Evolutionary conservation across 768 basidiomycete species (phyloP).

Genomic region (Naganishia vishniacii): DNA sequence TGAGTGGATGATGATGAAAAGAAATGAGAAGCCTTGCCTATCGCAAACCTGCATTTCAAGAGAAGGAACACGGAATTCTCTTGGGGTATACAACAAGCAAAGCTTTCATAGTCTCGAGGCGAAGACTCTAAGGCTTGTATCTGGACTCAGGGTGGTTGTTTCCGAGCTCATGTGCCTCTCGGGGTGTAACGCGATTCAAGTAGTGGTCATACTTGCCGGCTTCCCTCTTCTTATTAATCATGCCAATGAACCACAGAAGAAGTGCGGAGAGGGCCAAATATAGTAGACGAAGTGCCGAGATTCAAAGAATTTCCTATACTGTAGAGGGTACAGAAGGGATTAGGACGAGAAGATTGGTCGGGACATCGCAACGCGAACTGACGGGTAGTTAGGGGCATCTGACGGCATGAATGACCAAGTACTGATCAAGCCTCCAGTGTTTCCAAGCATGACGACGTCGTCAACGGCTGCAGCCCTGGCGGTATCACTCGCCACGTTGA

Average conservation of each 20-base stretch:
- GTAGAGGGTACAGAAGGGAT: not conserved
- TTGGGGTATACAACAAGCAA: not conserved
- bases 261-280: not conserved
- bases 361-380: not conserved
- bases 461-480: constrained; percentile 29
- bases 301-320: constrained; percentile 7
- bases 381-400: constrained; percentile 12
- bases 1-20: too few species aligned
- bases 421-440: constrained; percentile 12
- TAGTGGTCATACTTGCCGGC: constrained; percentile 22
- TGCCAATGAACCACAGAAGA: constrained; percentile 8
- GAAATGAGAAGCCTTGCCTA: too few species aligned
- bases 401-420: constrained; percentile 19
- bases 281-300: not conserved
- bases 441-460: constrained; percentile 32
- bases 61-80: too few species aligned
- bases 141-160: constrained; percentile 26
- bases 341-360: not conserved
- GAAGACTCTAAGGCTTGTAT: constrained; percentile 25
- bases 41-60: too few species aligned
- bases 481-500: constrained; percentile 27
- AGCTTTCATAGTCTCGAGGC: constrained; percentile 3
- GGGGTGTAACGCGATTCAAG: constrained; percentile 1
- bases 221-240: constrained; percentile 20
- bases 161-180: constrained; percentile 19